Percentiles rank a stretch among this genome's conserved stretches.
Evolutionary conservation across 108 stramenopile genomes (phyloP).

Genomic region (Mediolabrus comicus): DNA sequence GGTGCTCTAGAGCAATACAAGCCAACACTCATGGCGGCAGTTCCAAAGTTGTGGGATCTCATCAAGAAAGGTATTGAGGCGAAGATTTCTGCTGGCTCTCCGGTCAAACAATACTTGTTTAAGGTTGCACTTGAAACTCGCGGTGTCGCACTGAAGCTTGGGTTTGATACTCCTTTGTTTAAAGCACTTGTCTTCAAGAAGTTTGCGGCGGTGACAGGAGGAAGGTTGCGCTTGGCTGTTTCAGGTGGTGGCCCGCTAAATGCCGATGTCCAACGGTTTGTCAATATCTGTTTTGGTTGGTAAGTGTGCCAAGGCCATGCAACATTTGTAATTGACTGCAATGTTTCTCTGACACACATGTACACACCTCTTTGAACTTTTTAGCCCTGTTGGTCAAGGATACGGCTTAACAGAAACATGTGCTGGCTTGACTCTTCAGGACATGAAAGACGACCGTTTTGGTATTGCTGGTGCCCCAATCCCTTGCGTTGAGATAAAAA

Average conservation of each 20-base stretch:
- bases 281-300: slow-evolving; percentile 72
- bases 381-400: slow-evolving; percentile 74
- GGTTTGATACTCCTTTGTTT: slow-evolving; percentile 87
- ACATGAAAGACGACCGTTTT: slow-evolving; percentile 51
- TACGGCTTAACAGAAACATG: slow-evolving; percentile 89
- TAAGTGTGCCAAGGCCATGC: background rate
- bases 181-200: slow-evolving; percentile 89
- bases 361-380: background rate
- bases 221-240: slow-evolving; percentile 68
- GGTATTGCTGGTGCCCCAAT: slow-evolving; percentile 80
- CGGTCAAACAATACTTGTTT: slow-evolving; percentile 66
- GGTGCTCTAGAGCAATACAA: slow-evolving; percentile 83
- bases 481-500: slow-evolving; percentile 71
- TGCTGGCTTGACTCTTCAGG: slow-evolving; percentile 80
- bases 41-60: slow-evolving; percentile 94
- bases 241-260: slow-evolving; percentile 89
- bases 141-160: slow-evolving; percentile 62
- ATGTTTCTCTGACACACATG: background rate
- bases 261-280: slow-evolving; percentile 82
- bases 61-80: slow-evolving; percentile 90
- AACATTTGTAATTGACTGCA: background rate
- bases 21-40: slow-evolving; percentile 86
- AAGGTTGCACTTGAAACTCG: slow-evolving; percentile 70
- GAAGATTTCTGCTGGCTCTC: slow-evolving; percentile 69
- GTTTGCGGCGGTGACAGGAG: slow-evolving; percentile 80